Evolutionary conservation across 495 filamentous ascomycete genomes (phyloP), one percentile per base, ranked within the genome.

Genomic region (Penicillium turbatum): DNA sequence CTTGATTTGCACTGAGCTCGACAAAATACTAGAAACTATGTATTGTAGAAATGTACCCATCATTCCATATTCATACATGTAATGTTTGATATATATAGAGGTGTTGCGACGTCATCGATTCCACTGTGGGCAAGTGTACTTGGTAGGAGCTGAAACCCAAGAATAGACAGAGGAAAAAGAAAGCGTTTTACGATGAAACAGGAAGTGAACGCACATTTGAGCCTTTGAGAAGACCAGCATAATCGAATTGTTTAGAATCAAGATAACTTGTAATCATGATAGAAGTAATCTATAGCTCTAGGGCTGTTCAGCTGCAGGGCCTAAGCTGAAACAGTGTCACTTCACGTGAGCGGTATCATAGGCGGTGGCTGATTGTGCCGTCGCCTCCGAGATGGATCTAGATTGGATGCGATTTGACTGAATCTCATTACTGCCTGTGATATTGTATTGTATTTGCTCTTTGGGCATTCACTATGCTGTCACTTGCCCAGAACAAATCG

Each of bases 301-400:
- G n/a, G n/a, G 35, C 35, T 37, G 35, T n/a, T n/a, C 35, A 37
- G 35, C 35, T n/a, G 5, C 31, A 5, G 35, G 6, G 36, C 17
- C 38, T 40, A 1, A 13, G 38, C 17, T 41, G 3, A 21, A 26
- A 4, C 21, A 24, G 21, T 24, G 17, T 39, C 10, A 12, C 2
- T 19, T 30, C 32, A 48, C 17, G 46, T 48, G 31, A 36, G 44
- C 44, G 43, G 53, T 48, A 12, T 32, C 7, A 3, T 2, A 31
- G 44, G 44, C 53, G 53, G 53, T 55, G 44, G 13, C 6, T 6
- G 9, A 38, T 54, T 48, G 9, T 54, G 51, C 51, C 51, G 24
- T 32, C 44, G 49, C 34, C 27, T 47, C 41, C 29, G 51, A 54
- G 47, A 47, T 19, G 37, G 27, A 46, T 19, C 34, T 27, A 39